phyloP scores from a whole-genome alignment of 2,329 filamentous ascomycete species.

The Aspergillus jensenii region DNA sequence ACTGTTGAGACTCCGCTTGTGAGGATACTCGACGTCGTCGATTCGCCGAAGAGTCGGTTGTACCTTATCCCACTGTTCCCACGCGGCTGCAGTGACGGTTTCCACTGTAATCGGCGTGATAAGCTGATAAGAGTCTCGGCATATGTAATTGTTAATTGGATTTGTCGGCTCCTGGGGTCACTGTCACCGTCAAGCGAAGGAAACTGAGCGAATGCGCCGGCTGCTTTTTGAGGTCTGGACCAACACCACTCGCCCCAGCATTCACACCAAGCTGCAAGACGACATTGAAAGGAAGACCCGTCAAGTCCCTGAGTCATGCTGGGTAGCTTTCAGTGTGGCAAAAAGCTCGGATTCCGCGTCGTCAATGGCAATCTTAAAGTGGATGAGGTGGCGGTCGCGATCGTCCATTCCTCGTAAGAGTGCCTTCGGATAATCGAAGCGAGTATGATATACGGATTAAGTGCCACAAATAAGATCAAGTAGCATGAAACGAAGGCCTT shows the following conservation, averaged over 20 bases:
- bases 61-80: slow-evolving; percentile 6
- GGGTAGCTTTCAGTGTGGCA: slow-evolving; percentile 11
- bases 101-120: slow-evolving; percentile 2
- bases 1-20: slow-evolving; percentile 7
- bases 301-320: slow-evolving; percentile 5
- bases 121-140: slow-evolving; percentile 10
- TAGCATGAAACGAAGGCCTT: not conserved
- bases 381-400: slow-evolving; percentile 12
- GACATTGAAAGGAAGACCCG: not conserved
- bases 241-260: not conserved
- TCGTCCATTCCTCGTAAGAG: not conserved
- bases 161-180: not conserved
- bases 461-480: slow-evolving; percentile 1
- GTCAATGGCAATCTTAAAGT: not conserved
- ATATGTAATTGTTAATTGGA: slow-evolving; percentile 1
- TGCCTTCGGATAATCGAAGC: not conserved
- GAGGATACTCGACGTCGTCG: not conserved
- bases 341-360: not conserved
- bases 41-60: not conserved
- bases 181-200: not conserved
- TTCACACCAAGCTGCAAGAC: not conserved
- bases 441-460: too few species aligned
- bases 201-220: not conserved
- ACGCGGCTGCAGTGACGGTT: slow-evolving; percentile 9
- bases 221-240: not conserved